Evolutionary conservation across 306 rosid species (phyloP), one percentile per base, ranked within the genome.

Genomic region (Sphenostylis stenocarpa): DNA sequence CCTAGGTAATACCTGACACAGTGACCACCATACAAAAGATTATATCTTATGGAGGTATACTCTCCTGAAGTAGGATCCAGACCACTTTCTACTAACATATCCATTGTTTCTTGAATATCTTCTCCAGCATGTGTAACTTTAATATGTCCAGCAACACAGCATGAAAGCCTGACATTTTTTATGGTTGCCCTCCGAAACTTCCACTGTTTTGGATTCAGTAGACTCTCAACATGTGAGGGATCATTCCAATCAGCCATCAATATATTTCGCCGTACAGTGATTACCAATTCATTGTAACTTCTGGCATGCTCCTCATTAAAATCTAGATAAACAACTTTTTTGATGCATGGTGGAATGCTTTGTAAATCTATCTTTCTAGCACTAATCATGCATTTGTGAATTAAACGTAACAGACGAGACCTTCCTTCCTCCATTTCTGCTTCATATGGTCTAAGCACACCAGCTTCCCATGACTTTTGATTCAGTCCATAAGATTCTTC

Each of bases 31-130:
- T 34, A 88, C 70, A 85, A 75, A 29, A 95, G 97, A 83, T 76
- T 88, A 65, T 85, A 84, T 89, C 85, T 88, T 77, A 95, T 85
- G 49, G 86, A 80, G 74, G 83, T 79, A 78, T 90, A 90, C 85
- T 95, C 98, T 61, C 88, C 96, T 1, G 97, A 87, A 72, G 62
- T 63, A 53, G 88, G 85, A 84, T 86, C 97, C 57, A 95, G 75
- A 75, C 93, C 98, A 57, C 78, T 82, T 75, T 87, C 86, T 80
- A 85, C 93, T 77, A 95, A 81, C 80, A 86, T 73, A 86, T 90
- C 98, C 98, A 95, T 92, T 14, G 98, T 90, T 86, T 95, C 98
- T 84, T 92, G 97, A 86, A 95, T 92, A 90, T 95, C 98, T 88
- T 92, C 86, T 53, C 97, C 98, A 61, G 97, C 93, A 65, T 95